Base-by-base conservation (phyloP, 352 stramenopile species). In the Phytophthora citrophthora region DNA sequence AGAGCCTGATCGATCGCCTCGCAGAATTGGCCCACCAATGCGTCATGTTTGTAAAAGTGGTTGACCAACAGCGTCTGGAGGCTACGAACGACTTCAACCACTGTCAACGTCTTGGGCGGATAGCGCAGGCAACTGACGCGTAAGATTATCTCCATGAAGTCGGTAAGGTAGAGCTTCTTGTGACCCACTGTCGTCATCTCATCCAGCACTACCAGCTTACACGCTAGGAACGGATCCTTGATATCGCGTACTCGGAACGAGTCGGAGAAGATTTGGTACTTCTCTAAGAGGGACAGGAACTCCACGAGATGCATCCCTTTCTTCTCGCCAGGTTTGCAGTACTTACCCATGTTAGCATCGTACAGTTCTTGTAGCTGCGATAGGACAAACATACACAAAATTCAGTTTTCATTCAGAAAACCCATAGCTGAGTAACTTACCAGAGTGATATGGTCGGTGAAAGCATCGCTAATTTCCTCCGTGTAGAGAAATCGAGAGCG, bases 131-230 rank as follows among this genome's bases (percentile, higher is more conserved):
- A 60, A 29, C 72, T 77, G 26, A 91, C 64, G 13, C 84, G 84
- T 58, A 91, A 54, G 15, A 91, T 61, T 3, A 93, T 68, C 70
- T 93, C 84, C 77, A 93, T 90, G 26, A 93, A 93, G 43, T 93
- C 84, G 13, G 79, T 90, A 29, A 91, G 66, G 47, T 76, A 89
- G 12, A 93, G 72, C 47, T 91, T 89, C 61, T 91, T 91, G 67
- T 91, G 81, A 20, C 79, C 78, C 1, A 76, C 59, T 2, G 79
- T 89, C 9, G 78, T 73, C 81, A 93, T 93, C 54, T 93, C 84
- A 68, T 93, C 81, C 61, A 91, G 61, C 27, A 91, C 77, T 1
- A 89, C 65, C 27, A 93, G 61, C 60, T 93, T 93, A 51, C 81
- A 93, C 41, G 76, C 74, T 26, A 93, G 52, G 56, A 89, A 93